Conservation (phyloP, 108 stramenopile genomes). For the Mayamaea pseudoterrestris region DNA sequence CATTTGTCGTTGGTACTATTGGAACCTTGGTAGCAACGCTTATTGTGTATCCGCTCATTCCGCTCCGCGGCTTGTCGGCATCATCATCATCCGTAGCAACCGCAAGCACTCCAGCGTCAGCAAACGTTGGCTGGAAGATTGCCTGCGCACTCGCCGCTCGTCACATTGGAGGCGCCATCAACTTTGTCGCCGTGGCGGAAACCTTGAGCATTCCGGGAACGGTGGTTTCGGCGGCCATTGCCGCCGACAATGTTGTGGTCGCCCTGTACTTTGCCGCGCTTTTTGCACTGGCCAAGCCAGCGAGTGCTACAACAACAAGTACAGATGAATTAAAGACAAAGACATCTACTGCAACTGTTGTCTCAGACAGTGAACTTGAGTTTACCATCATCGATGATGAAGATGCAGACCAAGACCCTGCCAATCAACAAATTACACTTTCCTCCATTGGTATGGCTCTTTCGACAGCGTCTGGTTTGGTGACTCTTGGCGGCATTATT, state of each 20-base stretch:
- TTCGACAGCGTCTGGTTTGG: slow-evolving; percentile 51
- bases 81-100: no score
- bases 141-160: slow-evolving; percentile 78
- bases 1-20: slow-evolving; percentile 71
- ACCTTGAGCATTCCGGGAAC: slow-evolving; percentile 54
- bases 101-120: no score
- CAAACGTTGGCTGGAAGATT: slow-evolving; percentile 61
- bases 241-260: slow-evolving; percentile 85
- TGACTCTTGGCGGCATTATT: slow-evolving; percentile 40
- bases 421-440: slow-evolving; percentile 23
- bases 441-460: slow-evolving; percentile 43
- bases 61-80: slow-evolving; percentile 45
- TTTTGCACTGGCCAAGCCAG: slow-evolving; percentile 42
- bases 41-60: slow-evolving; percentile 54
- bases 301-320: slow-evolving; percentile 3
- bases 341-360: slow-evolving; percentile 4
- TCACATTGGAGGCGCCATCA: slow-evolving; percentile 94
- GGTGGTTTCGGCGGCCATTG: slow-evolving; percentile 60
- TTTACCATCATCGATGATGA: slow-evolving; percentile 13
- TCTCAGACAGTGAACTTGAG: not conserved
- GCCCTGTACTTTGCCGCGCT: slow-evolving; percentile 78
- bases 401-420: slow-evolving; percentile 8
- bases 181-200: slow-evolving; percentile 85
- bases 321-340: slow-evolving; percentile 5
- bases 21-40: slow-evolving; percentile 74